phyloP scores from a whole-genome alignment of 305 asterid genomes.

The Lippia alba region DNA sequence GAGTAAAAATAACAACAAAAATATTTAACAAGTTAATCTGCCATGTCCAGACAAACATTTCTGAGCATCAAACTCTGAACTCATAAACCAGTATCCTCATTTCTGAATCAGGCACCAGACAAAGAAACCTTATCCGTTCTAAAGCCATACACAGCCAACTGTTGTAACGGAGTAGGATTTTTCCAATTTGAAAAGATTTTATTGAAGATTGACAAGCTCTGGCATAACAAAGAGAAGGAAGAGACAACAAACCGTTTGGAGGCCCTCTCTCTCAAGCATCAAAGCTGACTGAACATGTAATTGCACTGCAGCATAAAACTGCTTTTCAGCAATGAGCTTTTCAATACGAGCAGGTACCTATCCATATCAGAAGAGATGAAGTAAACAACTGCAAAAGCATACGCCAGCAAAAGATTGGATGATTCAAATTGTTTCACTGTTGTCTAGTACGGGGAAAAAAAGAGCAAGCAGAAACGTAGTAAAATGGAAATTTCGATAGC shows the following conservation, averaged over 20 bases:
- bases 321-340: slow-evolving; percentile 90
- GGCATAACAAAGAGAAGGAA: slow-evolving; percentile 15
- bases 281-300: slow-evolving; percentile 88
- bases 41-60: slow-evolving; percentile 19
- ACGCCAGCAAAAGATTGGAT: slow-evolving; percentile 25
- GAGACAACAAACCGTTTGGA: slow-evolving; percentile 81
- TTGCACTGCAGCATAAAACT: slow-evolving; percentile 97
- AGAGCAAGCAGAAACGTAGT: slow-evolving; percentile 29
- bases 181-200: not conserved
- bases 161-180: slow-evolving; percentile 21
- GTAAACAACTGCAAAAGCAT: slow-evolving; percentile 30
- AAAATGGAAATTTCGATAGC: slow-evolving; percentile 24
- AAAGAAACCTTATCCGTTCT: slow-evolving; percentile 21
- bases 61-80: slow-evolving; percentile 17
- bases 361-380: slow-evolving; percentile 35
- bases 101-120: slow-evolving; percentile 28
- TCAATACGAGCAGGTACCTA: slow-evolving; percentile 98
- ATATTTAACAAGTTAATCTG: slow-evolving; percentile 16
- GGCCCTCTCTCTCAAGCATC: slow-evolving; percentile 99
- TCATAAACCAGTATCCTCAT: slow-evolving; percentile 19
- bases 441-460: not conserved
- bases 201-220: slow-evolving; percentile 25
- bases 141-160: slow-evolving; percentile 23
- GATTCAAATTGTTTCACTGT: slow-evolving; percentile 4
- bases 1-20: not conserved